Evolutionary conservation across 1,284 basidiomycete species (phyloP), one percentile per base, ranked within the genome.

Genomic region (Ceratobasidium sp.): DNA sequence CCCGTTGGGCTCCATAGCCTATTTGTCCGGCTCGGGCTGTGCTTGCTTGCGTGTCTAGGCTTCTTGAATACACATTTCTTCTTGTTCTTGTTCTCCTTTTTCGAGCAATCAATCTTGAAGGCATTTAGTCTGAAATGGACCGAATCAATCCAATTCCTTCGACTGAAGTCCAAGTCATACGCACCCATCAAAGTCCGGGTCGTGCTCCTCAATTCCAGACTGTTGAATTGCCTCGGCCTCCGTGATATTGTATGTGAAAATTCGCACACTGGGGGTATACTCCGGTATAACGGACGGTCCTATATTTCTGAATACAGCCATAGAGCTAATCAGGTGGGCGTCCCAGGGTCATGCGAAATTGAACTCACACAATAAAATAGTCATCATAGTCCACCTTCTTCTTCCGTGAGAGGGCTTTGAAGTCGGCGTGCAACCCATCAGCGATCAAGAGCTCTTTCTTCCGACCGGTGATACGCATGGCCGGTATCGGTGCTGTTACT

Each of bases 211-310:
- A 30, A 38, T 55, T 41, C 32, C 35, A 43, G 14, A 43, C 26
- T 21, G 23, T 11, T 28, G n/a, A n/a, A 43, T 13, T 14, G 43
- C 49, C 70, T 23, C 76, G 80, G 54, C 54, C 14, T 85, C 86
- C 1, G 89, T 88, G 38, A 88, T 83, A 78, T 94, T 95, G 84
- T 94, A 94, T 77, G 88, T 87, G 83, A 90, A 97, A 2, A 97
- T 85, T 75, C 95, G 85, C 76, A 96, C 89, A 11, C 90, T 87
- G 1, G 96, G 94, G 55, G 93, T 82, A 81, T 93, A 97, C 62
- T 95, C 95, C n/a, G 95, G 95, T 70, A 97, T 91, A 35, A 96
- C 88, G 50, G 91, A 88, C 8, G 94, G 91, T 44, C 87, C 87
- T 38, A 94, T 90, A 78, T 93, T 94, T 75, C 66, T 69, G n/a